Conservation (phyloP, 176 grass and related monocot species). For the Coix lacrymajobi region DNA sequence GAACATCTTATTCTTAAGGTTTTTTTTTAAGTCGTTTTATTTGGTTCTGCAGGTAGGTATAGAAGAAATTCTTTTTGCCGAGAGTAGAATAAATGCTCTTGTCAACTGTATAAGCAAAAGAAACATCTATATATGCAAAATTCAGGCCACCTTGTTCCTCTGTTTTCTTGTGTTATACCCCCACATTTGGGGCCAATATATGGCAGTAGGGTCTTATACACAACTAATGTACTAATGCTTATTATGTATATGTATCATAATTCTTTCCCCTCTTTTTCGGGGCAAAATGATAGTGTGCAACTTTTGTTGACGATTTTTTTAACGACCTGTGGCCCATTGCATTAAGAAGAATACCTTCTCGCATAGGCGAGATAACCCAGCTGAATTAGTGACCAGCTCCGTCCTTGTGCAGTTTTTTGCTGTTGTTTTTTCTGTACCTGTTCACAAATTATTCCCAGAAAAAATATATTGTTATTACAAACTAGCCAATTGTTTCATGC, state of each 20-base stretch:
- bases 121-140: constrained; percentile 18
- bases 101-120: constrained; percentile 36
- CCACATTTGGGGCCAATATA: constrained; percentile 6
- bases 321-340: not conserved
- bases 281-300: not conserved
- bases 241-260: not conserved
- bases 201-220: not conserved
- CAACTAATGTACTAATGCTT: not conserved
- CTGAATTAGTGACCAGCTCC: not conserved
- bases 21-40: constrained; percentile 4
- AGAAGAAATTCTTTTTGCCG: constrained; percentile 37
- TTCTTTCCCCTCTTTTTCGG: not conserved
- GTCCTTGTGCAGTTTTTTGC: not conserved
- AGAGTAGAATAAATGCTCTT: constrained; percentile 16
- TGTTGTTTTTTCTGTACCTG: not conserved
- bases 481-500: not conserved
- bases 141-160: constrained; percentile 5
- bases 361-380: not conserved
- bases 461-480: not conserved
- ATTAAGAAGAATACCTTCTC: not conserved
- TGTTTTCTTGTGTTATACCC: not conserved
- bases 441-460: not conserved
- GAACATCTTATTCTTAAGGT: not conserved
- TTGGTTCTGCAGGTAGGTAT: constrained; percentile 51
- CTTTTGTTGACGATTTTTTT: not conserved